A percentile compares a stretch with the other conserved stretches of the same genome.
phyloP scores from a whole-genome alignment of 2,329 filamentous ascomycete species.

The Ophiosphaerella korrae region DNA sequence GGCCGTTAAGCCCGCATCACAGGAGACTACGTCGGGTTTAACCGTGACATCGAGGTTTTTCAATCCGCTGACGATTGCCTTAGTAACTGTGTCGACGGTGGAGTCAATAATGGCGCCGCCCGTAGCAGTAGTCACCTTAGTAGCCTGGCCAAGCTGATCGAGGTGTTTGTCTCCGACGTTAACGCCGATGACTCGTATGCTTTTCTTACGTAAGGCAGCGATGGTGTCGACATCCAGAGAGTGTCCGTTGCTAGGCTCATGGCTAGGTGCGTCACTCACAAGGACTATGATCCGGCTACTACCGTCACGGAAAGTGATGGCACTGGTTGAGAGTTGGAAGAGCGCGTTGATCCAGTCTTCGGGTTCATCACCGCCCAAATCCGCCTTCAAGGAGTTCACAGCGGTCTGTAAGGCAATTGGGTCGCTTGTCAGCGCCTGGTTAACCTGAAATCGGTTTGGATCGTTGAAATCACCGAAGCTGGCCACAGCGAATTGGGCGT shows the following conservation, averaged over 20 bases:
- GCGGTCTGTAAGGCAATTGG: neutral
- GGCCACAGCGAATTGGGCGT: neutral
- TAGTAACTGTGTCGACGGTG: neutral
- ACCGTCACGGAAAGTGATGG: neutral
- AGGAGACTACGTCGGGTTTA: neutral
- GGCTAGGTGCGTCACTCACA: neutral
- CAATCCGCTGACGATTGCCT: neutral
- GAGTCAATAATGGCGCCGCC: neutral
- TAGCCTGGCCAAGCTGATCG: too few relatives aligned
- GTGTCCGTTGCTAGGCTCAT: neutral
- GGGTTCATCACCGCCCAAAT: neutral
- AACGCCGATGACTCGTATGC: neutral
- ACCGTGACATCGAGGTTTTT: neutral
- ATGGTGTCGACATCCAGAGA: neutral
- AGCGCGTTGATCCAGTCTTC: neutral
- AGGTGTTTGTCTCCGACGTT: too few relatives aligned
- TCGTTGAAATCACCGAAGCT: neutral
- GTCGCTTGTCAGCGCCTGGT: neutral
- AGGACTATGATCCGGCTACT: neutral
- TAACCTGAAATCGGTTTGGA: neutral
- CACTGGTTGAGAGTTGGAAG: neutral
- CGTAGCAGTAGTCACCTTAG: neutral
- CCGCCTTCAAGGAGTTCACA: neutral
- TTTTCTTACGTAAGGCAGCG: neutral
- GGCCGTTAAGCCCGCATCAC: neutral